A percentile compares a stretch with the other conserved stretches of the same genome.
phyloP scores from a whole-genome alignment of 2,329 filamentous ascomycete genomes.

The Rutstroemia sp. region DNA sequence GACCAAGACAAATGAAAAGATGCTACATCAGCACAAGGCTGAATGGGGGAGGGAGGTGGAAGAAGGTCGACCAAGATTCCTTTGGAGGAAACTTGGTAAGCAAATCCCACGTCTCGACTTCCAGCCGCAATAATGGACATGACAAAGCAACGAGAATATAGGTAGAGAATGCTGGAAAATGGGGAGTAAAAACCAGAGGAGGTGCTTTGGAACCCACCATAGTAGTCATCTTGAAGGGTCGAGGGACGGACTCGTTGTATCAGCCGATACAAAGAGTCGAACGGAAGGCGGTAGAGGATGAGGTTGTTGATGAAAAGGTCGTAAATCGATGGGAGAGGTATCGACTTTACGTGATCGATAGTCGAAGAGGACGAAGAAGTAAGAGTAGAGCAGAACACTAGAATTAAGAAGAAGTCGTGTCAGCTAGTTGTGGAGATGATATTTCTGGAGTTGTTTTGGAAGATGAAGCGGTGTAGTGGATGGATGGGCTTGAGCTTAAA shows the following conservation, averaged over 20 bases:
- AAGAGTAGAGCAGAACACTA: conserved; percentile 3
- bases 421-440: neutral
- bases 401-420: neutral
- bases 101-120: neutral
- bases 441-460: neutral
- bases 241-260: conserved; percentile 31
- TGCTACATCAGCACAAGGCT: conserved; percentile 22
- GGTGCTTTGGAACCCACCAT: conserved; percentile 44
- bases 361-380: conserved; percentile 4
- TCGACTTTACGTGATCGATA: neutral
- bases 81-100: neutral
- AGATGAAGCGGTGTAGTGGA: neutral
- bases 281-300: neutral
- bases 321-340: neutral
- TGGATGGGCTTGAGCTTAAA: no score
- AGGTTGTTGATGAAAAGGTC: neutral
- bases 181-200: conserved; percentile 34
- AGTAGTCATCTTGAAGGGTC: conserved; percentile 48
- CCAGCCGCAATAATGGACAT: conserved; percentile 12
- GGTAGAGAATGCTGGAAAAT: conserved; percentile 28
- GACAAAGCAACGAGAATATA: conserved; percentile 22
- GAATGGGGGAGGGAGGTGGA: conserved; percentile 1
- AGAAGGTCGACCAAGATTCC: no score
- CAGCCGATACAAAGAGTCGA: conserved; percentile 26
- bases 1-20: conserved; percentile 4